Base-by-base conservation (phyloP, 1,139 yeast genomes). In the Candida labiduridarum region DNA sequence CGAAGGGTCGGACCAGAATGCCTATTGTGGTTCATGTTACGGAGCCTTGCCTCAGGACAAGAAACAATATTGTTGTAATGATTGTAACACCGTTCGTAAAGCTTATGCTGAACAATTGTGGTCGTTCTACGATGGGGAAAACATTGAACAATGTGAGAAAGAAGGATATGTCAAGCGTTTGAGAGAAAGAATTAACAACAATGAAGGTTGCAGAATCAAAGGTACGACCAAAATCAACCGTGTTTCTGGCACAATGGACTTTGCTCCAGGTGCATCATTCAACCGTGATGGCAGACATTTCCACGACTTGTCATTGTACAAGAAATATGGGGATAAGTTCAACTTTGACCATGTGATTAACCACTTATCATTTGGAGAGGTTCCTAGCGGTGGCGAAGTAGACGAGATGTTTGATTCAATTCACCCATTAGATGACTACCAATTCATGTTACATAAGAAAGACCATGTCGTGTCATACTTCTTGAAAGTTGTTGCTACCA, bases 71-170 rank as follows among this genome's bases (percentile, higher is more conserved):
- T 91, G 97, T 71, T 94, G 99, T 69, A 89, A 91, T 65, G 80
- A 87, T 38, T 94, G 99, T 75, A 87, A 81, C 44, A 83, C 89
- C 41, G 96, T 94, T 35, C 82, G 83, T 53, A 69, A 77, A 58
- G 97, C 97, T 1, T 94, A 92, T 64, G 85, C 89, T 22, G 80
- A 78, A 18, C 78, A 74, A 27, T 84, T 83, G 33, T 94, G 99
- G 99, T 94, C 88, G 2, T 92, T 94, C 67, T 87, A 72, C 60
- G 98, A 94, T 64, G 98, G 98, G 51, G 76, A 79, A 49, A 83
- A 88, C 54, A 83, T 94, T 53, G 89, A 84, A 55, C 98, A 92
- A 69, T 94, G 99, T 77, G 97, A 89, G 64, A 73, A 73, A 9
- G 97, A 91, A 66, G 95, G 96, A 10, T 91, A 89, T 66, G 96